A percentile compares a stretch with the other conserved stretches of the same genome.
phyloP scores from a whole-genome alignment of 2,329 filamentous ascomycete genomes.

The Massarina eburnea region DNA sequence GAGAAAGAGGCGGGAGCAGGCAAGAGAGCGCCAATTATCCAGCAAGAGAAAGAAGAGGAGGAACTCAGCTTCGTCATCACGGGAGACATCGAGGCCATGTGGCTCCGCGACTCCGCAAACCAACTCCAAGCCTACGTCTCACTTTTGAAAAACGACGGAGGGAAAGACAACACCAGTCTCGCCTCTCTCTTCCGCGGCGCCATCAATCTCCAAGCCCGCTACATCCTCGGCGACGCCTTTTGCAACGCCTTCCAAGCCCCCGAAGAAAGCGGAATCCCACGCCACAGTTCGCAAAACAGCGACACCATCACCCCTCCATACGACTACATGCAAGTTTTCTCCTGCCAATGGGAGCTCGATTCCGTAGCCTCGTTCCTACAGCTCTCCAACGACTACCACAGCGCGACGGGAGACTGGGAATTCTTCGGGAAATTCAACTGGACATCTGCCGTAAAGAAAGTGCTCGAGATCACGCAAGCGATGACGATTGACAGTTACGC shows the following conservation, averaged over 20 bases:
- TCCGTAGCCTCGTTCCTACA: constrained; percentile 54
- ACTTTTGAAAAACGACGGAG: constrained; percentile 54
- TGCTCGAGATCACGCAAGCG: constrained; percentile 47
- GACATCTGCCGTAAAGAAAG: constrained; percentile 46
- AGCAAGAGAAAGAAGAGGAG: constrained; percentile 42
- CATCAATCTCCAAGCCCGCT: constrained; percentile 71
- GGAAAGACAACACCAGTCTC: constrained; percentile 54
- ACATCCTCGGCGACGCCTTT: constrained; percentile 61
- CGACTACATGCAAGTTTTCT: constrained; percentile 50
- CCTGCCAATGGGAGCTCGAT: constrained; percentile 57
- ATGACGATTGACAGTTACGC: constrained; percentile 53
- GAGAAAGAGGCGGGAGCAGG: neutral
- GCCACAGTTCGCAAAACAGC: constrained; percentile 39
- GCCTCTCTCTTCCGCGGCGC: constrained; percentile 69
- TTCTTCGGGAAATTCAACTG: constrained; percentile 53
- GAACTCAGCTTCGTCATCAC: constrained; percentile 64
- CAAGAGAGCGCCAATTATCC: neutral
- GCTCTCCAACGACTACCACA: constrained; percentile 50
- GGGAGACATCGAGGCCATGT: constrained; percentile 60
- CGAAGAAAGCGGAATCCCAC: constrained; percentile 46
- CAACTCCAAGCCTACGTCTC: constrained; percentile 70
- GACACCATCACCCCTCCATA: constrained; percentile 49
- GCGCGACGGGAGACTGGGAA: constrained; percentile 46
- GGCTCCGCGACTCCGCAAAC: constrained; percentile 61
- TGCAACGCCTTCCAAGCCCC: constrained; percentile 58